These are phyloP conservation scores for Phallus indusiatus DNA, from an alignment of 768 basidiomycete genomes.

Conservation along the genomic window DNA sequence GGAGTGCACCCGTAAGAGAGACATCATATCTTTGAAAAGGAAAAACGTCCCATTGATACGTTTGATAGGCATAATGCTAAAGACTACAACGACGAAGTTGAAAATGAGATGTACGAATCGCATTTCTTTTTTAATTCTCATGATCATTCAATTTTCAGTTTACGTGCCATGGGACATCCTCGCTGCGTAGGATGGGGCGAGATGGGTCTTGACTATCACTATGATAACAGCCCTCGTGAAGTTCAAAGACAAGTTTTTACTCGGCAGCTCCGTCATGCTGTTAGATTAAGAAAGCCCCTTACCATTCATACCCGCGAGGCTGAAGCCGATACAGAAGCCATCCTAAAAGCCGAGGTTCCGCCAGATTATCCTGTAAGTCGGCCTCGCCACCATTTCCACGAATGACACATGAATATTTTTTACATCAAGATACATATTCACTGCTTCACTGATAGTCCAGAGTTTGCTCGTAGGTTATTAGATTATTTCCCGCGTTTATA, in stretches of 20 bases:
- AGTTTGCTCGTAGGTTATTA: slow-evolving; percentile 59
- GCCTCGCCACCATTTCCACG: not conserved
- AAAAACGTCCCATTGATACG: not conserved
- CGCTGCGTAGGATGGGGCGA: slow-evolving; percentile 86
- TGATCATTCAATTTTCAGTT: slow-evolving; percentile 25
- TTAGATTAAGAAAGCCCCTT: slow-evolving; percentile 62
- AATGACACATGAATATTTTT: not conserved
- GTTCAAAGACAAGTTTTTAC: slow-evolving; percentile 57
- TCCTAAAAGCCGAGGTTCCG: slow-evolving; percentile 70
- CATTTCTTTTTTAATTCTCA: not conserved
- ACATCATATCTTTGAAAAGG: slow-evolving; percentile 10
- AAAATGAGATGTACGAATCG: slow-evolving; percentile 50
- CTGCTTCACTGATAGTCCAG: slow-evolving; percentile 79
- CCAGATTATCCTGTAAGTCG: slow-evolving; percentile 49
- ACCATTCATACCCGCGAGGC: slow-evolving; percentile 86
- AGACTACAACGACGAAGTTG: slow-evolving; percentile 56
- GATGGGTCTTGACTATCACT: slow-evolving; percentile 82
- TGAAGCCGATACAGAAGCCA: slow-evolving; percentile 70
- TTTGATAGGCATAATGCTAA: slow-evolving; percentile 58
- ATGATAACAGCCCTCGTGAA: slow-evolving; percentile 64
- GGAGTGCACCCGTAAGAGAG: slow-evolving; percentile 63
- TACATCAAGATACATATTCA: slow-evolving; percentile 68
- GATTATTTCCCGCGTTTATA: slow-evolving; percentile 73
- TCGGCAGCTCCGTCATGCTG: slow-evolving; percentile 60
- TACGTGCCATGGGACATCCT: slow-evolving; percentile 70